These are phyloP conservation scores for Cocos nucifera DNA, from an alignment of 176 grass and related monocot genomes.

Conservation along the genomic window DNA sequence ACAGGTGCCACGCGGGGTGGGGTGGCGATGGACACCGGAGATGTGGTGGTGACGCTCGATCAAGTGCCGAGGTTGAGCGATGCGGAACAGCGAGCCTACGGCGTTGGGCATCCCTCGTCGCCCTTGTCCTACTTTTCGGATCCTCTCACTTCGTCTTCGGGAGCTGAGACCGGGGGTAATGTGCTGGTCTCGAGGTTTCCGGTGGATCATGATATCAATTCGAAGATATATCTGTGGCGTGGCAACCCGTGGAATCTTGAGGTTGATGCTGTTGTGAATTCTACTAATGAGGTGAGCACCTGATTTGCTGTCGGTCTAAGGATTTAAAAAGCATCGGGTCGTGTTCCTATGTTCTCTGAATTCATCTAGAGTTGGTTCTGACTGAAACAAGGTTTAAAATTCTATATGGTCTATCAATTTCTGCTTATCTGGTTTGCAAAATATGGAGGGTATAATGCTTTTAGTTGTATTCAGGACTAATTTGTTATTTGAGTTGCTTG, in stretches of 20 bases:
- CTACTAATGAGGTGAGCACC: conserved; percentile 72
- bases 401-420: no score
- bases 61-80: conserved; percentile 92
- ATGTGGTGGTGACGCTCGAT: conserved; percentile 63
- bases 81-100: conserved; percentile 53
- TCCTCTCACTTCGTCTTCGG: conserved; percentile 30
- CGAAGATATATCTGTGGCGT: conserved; percentile 81
- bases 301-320: no score
- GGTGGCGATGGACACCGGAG: conserved; percentile 39
- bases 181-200: conserved; percentile 53
- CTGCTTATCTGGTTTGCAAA: no score
- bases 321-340: no score
- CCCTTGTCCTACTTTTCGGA: conserved; percentile 42
- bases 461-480: not conserved
- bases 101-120: conserved; percentile 32
- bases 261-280: conserved; percentile 96
- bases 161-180: conserved; percentile 23
- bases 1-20: conserved; percentile 7
- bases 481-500: conserved; percentile 9
- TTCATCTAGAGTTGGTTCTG: no score
- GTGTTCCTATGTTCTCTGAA: no score
- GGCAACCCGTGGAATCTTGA: conserved; percentile 89
- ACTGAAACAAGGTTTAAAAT: no score
- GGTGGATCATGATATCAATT: conserved; percentile 73
- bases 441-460: no score